Evolutionary conservation across 768 basidiomycete species (phyloP).

Genomic region (Hygrocybe coccinea): DNA sequence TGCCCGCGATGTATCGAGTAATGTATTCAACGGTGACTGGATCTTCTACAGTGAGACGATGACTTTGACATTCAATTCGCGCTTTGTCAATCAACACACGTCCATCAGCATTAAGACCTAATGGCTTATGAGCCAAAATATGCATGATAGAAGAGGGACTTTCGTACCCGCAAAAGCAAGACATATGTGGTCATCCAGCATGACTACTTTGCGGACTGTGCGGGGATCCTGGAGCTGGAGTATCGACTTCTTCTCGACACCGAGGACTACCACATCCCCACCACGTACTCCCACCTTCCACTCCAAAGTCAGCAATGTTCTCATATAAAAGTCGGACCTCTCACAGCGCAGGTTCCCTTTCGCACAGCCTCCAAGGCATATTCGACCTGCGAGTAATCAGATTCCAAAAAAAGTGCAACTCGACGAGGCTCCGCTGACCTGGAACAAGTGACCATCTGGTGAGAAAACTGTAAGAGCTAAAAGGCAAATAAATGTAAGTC

Average conservation of each 20-base stretch:
- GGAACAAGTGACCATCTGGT: conserved; percentile 97
- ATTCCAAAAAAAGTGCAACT: neutral
- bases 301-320: neutral
- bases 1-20: conserved; percentile 95
- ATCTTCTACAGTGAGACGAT: conserved; percentile 95
- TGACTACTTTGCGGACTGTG: conserved; percentile 95
- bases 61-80: conserved; percentile 94
- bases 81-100: conserved; percentile 98
- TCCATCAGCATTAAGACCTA: conserved; percentile 95
- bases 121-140: conserved; percentile 4
- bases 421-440: conserved; percentile 45
- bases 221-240: conserved; percentile 97
- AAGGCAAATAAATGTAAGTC: conserved; percentile 9
- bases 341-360: conserved; percentile 94
- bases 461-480: conserved; percentile 97
- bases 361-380: conserved; percentile 97
- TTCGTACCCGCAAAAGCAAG: conserved; percentile 90
- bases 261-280: conserved; percentile 89
- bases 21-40: conserved; percentile 98
- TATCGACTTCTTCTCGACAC: conserved; percentile 98
- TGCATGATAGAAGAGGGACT: neutral
- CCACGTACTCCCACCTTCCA: conserved; percentile 90
- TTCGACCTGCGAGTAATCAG: conserved; percentile 68
- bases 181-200: conserved; percentile 97
- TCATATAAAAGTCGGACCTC: conserved; percentile 19